These are phyloP conservation scores for Suillus tomentosus DNA, from an alignment of 768 basidiomycete genomes.

Conservation along the genomic window DNA sequence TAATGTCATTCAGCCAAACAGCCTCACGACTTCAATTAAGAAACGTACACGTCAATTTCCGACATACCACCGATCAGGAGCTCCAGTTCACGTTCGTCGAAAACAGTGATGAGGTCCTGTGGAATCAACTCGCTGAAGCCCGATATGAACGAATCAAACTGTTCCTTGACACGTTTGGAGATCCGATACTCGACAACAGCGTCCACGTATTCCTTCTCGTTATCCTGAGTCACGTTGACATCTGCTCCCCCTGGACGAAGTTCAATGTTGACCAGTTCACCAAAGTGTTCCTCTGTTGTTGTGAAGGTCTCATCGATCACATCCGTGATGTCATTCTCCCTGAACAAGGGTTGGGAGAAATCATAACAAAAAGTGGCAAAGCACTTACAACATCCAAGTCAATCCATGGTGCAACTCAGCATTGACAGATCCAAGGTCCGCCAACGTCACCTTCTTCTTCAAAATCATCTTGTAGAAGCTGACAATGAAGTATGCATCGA, in stretches of 20 bases:
- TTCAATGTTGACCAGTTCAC: too few relatives aligned
- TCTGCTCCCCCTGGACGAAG: slow-evolving; percentile 84
- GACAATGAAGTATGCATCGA: slow-evolving; percentile 99
- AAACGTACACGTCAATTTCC: slow-evolving; percentile 93
- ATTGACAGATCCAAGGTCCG: too few relatives aligned
- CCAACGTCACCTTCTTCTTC: slow-evolving; percentile 93
- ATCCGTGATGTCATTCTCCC: slow-evolving; percentile 98
- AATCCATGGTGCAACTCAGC: too few relatives aligned
- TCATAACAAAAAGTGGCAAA: too few relatives aligned
- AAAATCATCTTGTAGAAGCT: slow-evolving; percentile 99
- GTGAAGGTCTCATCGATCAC: slow-evolving; percentile 98
- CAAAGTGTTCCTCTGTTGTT: slow-evolving; percentile 93
- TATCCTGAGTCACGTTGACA: slow-evolving; percentile 89
- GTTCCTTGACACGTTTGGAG: slow-evolving; percentile 94
- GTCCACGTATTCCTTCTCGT: slow-evolving; percentile 99
- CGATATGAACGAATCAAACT: slow-evolving; percentile 99
- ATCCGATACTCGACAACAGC: slow-evolving; percentile 95
- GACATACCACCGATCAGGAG: slow-evolving; percentile 99
- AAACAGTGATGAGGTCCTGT: slow-evolving; percentile 96
- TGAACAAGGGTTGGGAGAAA: slow-evolving; percentile 33
- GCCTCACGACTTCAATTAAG: not conserved
- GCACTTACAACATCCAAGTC: too few relatives aligned
- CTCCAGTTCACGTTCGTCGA: slow-evolving; percentile 97
- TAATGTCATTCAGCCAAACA: not conserved
- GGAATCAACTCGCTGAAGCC: slow-evolving; percentile 99